Evolutionary conservation across 306 rosid species (phyloP), one percentile per base, ranked within the genome.

Genomic region (Luffa acutangula): DNA sequence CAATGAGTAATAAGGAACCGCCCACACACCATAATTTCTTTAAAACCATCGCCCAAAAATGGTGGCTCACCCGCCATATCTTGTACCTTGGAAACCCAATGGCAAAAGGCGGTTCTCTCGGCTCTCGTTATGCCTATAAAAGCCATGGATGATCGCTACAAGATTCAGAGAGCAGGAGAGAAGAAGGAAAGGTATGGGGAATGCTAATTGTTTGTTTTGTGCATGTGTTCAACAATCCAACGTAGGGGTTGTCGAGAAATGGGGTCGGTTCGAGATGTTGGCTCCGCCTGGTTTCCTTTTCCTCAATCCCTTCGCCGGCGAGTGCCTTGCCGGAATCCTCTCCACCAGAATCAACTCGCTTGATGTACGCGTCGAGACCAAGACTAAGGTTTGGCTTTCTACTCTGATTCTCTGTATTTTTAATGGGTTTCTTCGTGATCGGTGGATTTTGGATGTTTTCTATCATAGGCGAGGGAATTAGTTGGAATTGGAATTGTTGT

Each of bases 351-450:
- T 93, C 85, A 43, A 79, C 56, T 95, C 99, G 37, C 99, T 95
- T n/a, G 99, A 95, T 7, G 99, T 95, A 78, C 86, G 90, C 51
- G 81, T 95, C 84, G 97, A 93, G 83, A 95, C 99, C 85, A 95
- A 95, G 85, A 95, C 99, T 77, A 95, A 93, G 97, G 98, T 41
- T 20, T 69, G 5, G 4, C 2, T 65, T 63, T 42, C 75, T 9
- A 4, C 4, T 9, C 18, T 6, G 11, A 63, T 34, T 63, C 1
- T 63, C 20, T 63, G 18, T 31, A 20, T 57, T 62, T 62, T 62
- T 59, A 13, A 33, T 36, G 43, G 2, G 2, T 63, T 14, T 63
- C 20, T 13, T 63, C 9, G 4, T 13, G 69, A 63, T 34, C 1
- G 17, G 8, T 20, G 14, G 41, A 33, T 63, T 33, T 63, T 63